Evolutionary conservation across 192 early-diverging fungal genomes (phyloP).

Genomic region (Coemansia sp.): DNA sequence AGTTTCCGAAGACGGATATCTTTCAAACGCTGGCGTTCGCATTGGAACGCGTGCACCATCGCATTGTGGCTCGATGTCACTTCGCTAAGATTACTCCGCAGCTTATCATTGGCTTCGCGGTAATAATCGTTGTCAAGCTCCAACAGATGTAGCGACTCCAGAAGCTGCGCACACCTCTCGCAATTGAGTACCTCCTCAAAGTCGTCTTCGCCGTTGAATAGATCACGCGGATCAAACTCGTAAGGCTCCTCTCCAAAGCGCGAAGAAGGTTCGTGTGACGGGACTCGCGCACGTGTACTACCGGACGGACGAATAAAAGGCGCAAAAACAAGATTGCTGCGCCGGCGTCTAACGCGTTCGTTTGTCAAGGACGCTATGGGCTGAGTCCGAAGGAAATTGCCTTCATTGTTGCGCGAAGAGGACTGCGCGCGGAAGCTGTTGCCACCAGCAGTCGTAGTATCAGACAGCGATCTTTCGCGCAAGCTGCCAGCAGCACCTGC

Average conservation of each 20-base stretch:
- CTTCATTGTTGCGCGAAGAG: background rate
- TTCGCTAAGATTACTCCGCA: conserved; percentile 40
- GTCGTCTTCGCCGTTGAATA: background rate
- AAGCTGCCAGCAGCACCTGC: conserved; percentile 2
- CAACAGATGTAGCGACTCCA: conserved; percentile 34
- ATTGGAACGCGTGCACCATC: conserved; percentile 43
- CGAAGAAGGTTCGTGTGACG: background rate
- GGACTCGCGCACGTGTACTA: background rate
- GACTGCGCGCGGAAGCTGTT: background rate
- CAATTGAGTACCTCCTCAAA: conserved; percentile 7
- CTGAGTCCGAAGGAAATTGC: conserved; percentile 8
- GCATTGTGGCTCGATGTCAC: conserved; percentile 53
- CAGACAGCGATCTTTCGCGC: background rate
- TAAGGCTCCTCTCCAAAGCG: background rate
- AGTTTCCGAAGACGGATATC: conserved; percentile 24
- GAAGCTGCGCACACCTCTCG: conserved; percentile 39
- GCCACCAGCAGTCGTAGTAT: background rate
- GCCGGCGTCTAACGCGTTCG: conserved; percentile 33
- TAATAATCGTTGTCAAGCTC: conserved; percentile 57
- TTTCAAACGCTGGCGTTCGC: conserved; percentile 33
- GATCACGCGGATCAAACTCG: background rate
- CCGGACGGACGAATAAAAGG: conserved; percentile 31
- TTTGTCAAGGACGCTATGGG: conserved; percentile 13
- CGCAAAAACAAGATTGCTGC: conserved; percentile 46
- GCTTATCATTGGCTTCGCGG: conserved; percentile 52